phyloP scores from a whole-genome alignment of 169 alveolate species.

The Toxoplasma gondii region DNA sequence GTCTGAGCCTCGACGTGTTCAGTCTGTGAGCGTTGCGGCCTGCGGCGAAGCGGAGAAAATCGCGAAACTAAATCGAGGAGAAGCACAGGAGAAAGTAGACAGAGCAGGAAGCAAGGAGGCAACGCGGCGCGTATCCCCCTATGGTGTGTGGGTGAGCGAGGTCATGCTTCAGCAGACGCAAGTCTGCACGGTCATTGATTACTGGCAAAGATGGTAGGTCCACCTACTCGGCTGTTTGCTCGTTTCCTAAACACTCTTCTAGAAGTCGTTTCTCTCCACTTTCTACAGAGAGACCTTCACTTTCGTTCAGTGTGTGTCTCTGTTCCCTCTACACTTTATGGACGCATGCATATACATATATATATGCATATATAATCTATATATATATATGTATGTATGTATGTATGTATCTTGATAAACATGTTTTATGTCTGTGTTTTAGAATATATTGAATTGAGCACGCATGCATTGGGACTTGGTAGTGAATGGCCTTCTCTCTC shows the following conservation, averaged over 20 bases:
- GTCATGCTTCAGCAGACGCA: conserved; percentile 80
- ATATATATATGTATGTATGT: not conserved
- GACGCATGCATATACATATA: not conserved
- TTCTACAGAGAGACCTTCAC: not conserved
- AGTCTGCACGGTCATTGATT: conserved; percentile 70
- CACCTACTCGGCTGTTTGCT: not conserved
- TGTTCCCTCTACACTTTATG: not conserved
- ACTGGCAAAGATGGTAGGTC: conserved; percentile 70
- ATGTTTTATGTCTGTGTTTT: too few species aligned
- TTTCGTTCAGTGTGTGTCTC: too few species aligned
- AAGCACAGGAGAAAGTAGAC: not conserved
- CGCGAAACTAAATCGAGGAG: not conserved
- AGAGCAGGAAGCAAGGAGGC: not conserved
- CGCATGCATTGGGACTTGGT: too few species aligned
- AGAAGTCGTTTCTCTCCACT: not conserved
- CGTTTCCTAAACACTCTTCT: not conserved
- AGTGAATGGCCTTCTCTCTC: too few species aligned
- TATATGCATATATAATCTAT: not conserved
- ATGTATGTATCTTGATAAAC: not conserved
- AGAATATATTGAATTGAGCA: too few species aligned
- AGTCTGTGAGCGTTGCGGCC: not conserved
- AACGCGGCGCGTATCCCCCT: conserved; percentile 37
- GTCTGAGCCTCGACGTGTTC: not conserved
- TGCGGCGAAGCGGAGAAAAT: not conserved
- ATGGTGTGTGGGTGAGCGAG: conserved; percentile 75